Conservation (phyloP, 495 filamentous ascomycete genomes). For the Penicillium manginii region DNA sequence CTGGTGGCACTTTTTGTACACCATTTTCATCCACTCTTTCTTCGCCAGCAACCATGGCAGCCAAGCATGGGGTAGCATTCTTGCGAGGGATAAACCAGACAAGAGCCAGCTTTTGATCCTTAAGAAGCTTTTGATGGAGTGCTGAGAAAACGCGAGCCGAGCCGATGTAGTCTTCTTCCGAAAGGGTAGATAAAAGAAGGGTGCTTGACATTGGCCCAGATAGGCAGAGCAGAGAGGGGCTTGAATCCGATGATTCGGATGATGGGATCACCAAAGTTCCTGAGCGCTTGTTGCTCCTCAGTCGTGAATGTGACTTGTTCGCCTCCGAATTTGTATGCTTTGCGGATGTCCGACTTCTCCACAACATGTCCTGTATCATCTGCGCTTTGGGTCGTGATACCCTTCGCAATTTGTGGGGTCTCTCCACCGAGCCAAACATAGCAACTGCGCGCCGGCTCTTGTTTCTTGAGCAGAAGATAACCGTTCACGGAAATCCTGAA, state of each 20-base stretch:
- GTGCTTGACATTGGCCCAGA: constrained; percentile 85
- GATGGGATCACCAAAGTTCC: constrained; percentile 76
- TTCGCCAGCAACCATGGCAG: constrained; percentile 76
- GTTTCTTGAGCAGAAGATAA: constrained; percentile 84
- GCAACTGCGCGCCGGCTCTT: constrained; percentile 75
- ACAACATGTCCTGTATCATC: constrained; percentile 75
- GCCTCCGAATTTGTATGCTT: constrained; percentile 95
- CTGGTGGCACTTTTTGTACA: constrained; percentile 74
- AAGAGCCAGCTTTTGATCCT: constrained; percentile 75
- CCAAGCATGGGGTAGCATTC: constrained; percentile 76
- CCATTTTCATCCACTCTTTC: constrained; percentile 68
- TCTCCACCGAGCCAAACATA: constrained; percentile 88
- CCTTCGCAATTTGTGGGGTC: constrained; percentile 75
- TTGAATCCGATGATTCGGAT: constrained; percentile 97
- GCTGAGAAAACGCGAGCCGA: constrained; percentile 92
- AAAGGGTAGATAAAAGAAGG: constrained; percentile 94
- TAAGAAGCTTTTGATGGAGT: constrained; percentile 82
- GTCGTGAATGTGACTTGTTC: constrained; percentile 83
- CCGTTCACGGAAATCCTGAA: constrained; percentile 90
- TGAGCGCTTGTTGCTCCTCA: constrained; percentile 77
- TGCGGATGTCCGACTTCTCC: constrained; percentile 81
- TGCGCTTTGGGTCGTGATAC: constrained; percentile 70
- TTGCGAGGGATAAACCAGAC: constrained; percentile 87
- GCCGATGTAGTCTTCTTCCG: constrained; percentile 85
- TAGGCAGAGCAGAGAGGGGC: constrained; percentile 68